Conservation (phyloP, 331 rosid species). For the Cydonia oblonga region DNA sequence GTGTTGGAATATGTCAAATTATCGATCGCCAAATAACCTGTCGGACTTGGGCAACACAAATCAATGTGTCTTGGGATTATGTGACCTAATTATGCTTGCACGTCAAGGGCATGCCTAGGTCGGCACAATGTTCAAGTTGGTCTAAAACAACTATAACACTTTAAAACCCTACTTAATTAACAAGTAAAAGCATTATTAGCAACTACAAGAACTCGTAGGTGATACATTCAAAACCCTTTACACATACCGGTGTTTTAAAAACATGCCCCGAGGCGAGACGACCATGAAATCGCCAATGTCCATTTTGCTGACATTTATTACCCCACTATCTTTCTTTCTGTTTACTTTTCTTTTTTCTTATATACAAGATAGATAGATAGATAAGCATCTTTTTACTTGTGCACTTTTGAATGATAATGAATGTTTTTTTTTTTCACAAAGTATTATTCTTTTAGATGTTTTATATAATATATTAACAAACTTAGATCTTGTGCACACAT, state of each 20-base stretch:
- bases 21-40: not conserved
- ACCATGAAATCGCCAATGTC: too few relatives aligned
- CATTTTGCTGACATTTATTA: too few relatives aligned
- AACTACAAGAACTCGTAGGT: not conserved
- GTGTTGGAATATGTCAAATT: not conserved
- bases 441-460: too few relatives aligned
- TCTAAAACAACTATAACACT: not conserved
- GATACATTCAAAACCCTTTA: not conserved
- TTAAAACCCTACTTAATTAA: not conserved
- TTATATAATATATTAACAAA: too few relatives aligned
- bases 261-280: accelerated
- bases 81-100: not conserved
- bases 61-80: not conserved
- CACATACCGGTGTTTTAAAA: too few relatives aligned
- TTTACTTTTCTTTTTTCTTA: too few relatives aligned
- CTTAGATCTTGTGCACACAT: too few relatives aligned
- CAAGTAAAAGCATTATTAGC: not conserved
- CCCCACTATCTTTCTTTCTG: too few relatives aligned
- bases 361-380: too few relatives aligned
- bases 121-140: not conserved
- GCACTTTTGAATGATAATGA: too few relatives aligned
- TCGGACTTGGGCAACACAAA: not conserved
- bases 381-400: too few relatives aligned
- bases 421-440: too few relatives aligned
- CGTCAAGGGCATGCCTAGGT: not conserved